Evolutionary conservation across 108 stramenopile species (phyloP).

Genomic region (Pinguiococcus pyrenoidosus): DNA sequence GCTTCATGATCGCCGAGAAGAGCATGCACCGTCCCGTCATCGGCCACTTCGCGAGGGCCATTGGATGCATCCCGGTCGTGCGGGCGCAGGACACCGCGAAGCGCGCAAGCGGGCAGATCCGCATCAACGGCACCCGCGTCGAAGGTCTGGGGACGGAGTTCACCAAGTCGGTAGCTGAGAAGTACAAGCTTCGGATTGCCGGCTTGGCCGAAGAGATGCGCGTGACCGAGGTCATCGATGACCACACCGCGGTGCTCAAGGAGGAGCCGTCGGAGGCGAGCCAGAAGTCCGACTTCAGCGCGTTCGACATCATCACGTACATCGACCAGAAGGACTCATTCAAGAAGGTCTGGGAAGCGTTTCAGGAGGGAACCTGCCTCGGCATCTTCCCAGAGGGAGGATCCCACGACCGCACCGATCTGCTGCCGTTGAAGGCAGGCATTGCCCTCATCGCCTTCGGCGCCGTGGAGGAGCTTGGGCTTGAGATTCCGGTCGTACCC

Average conservation of each 20-base stretch:
- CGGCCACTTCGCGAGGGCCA: constrained; percentile 77
- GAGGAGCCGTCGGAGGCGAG: neutral
- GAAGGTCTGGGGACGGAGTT: constrained; percentile 44
- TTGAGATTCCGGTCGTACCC: constrained; percentile 84
- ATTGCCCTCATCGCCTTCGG: constrained; percentile 89
- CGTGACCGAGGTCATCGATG: constrained; percentile 23
- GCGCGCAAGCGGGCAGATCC: constrained; percentile 36
- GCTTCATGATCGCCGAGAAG: constrained; percentile 84
- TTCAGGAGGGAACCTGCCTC: constrained; percentile 28
- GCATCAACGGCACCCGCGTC: constrained; percentile 4
- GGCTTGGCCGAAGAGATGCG: constrained; percentile 7
- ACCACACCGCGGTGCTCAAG: constrained; percentile 17
- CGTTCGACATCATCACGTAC: constrained; percentile 65
- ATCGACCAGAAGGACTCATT: constrained; percentile 72
- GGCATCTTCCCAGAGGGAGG: constrained; percentile 99
- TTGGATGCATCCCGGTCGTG: constrained; percentile 82
- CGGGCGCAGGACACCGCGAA: constrained; percentile 71
- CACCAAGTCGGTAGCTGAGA: constrained; percentile 35
- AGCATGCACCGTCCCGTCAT: constrained; percentile 66
- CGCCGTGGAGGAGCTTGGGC: constrained; percentile 67
- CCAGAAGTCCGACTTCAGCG: neutral
- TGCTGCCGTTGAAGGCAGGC: constrained; percentile 93
- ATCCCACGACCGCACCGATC: constrained; percentile 87
- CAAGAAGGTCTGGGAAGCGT: constrained; percentile 19
- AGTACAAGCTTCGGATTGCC: constrained; percentile 57